Evolutionary conservation across 257 asterid genomes (phyloP).

Genomic region (Rhazya stricta): DNA sequence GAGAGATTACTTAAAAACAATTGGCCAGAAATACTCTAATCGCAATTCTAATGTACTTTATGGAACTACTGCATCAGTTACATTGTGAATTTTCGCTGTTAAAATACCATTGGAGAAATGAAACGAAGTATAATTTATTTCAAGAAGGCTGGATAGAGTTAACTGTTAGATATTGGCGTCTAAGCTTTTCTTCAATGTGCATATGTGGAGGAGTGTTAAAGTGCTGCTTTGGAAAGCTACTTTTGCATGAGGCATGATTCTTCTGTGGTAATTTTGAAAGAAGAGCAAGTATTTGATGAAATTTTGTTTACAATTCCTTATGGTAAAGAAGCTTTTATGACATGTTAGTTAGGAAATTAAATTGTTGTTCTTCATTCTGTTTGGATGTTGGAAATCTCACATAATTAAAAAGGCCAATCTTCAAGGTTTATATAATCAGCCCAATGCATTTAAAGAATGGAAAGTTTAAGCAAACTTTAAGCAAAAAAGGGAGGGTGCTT

Average conservation of each 20-base stretch:
- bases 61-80: not conserved
- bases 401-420: not conserved
- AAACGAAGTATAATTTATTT: no score
- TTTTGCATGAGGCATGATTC: not conserved
- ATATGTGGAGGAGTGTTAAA: not conserved
- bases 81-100: not conserved
- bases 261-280: not conserved
- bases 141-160: not conserved
- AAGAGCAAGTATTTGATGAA: not conserved
- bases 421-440: not conserved
- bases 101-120: no score
- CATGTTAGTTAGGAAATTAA: not conserved
- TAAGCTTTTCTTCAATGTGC: not conserved
- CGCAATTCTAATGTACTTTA: not conserved
- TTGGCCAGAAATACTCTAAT: not conserved
- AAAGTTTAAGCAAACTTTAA: no score
- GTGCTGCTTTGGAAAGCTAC: not conserved
- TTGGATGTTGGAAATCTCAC: not conserved
- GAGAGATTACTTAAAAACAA: not conserved
- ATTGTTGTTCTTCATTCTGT: not conserved
- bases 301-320: not conserved
- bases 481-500: no score
- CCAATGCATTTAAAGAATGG: not conserved
- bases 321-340: not conserved
- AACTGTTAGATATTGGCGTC: not conserved